phyloP scores from a whole-genome alignment of 2,329 filamentous ascomycete genomes.

The Phyllosticta citribraziliensis region DNA sequence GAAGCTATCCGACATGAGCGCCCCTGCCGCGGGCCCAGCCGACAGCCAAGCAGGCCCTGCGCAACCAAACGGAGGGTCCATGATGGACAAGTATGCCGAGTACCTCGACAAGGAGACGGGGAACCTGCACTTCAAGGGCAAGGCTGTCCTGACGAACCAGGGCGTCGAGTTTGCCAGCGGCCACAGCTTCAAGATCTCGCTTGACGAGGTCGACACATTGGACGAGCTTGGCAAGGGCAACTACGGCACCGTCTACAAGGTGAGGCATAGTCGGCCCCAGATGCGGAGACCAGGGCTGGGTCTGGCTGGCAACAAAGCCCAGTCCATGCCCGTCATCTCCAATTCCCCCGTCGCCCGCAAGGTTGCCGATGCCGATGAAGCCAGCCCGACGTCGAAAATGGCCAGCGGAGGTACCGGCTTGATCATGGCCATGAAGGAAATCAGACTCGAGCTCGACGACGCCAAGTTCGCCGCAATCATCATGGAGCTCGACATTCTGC shows the following conservation, averaged over 20 bases:
- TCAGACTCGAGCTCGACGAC: constrained; percentile 88
- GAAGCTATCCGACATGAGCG: constrained; percentile 36
- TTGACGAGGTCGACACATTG: constrained; percentile 88
- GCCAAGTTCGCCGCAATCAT: constrained; percentile 95
- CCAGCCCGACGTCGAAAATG: constrained; percentile 26
- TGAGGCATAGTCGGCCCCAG: constrained; percentile 68
- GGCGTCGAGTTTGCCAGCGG: constrained; percentile 91
- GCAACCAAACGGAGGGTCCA: constrained; percentile 23
- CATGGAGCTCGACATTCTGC: constrained; percentile 92
- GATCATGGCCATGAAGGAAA: constrained; percentile 99
- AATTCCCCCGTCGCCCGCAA: constrained; percentile 24
- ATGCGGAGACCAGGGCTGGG: constrained; percentile 52
- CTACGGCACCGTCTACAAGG: constrained; percentile 96
- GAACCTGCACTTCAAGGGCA: constrained; percentile 84
- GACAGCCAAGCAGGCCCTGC: constrained; percentile 11
- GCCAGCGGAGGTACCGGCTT: constrained; percentile 54
- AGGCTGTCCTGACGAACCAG: constrained; percentile 76
- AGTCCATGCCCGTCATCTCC: constrained; percentile 26
- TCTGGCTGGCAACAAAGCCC: constrained; percentile 46
- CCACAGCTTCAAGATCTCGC: constrained; percentile 81
- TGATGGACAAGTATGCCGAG: constrained; percentile 62
- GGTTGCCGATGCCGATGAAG: constrained; percentile 19
- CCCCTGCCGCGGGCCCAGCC: constrained; percentile 17
- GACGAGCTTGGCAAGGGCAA: constrained; percentile 96
- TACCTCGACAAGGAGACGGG: constrained; percentile 89